phyloP scores from a whole-genome alignment of 805 yeast genomes.

The Zygotorulaspora chibaensis region DNA sequence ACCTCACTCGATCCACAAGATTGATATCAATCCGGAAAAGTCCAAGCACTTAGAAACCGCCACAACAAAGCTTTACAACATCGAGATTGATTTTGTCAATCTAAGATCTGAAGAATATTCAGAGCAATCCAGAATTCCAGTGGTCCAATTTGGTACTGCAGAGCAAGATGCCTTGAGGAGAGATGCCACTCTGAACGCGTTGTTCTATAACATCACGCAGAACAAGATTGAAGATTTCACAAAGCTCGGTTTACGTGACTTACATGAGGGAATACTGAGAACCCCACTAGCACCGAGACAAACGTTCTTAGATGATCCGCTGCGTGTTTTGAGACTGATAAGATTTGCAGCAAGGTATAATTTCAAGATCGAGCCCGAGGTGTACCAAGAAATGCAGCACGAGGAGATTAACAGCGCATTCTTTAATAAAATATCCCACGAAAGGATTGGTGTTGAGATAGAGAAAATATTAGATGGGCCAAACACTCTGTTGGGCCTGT shows the following conservation, averaged over 20 bases:
- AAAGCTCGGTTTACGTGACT: conserved; percentile 65
- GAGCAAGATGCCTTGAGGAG: conserved; percentile 86
- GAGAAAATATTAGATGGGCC: conserved; percentile 67
- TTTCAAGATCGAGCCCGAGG: conserved; percentile 57
- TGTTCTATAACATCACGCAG: conserved; percentile 76
- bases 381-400: conserved; percentile 61
- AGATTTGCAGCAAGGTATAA: conserved; percentile 80
- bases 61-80: conserved; percentile 75
- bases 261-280: conserved; percentile 63
- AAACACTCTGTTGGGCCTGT: conserved; percentile 60
- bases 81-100: conserved; percentile 93
- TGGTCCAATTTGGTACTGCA: conserved; percentile 80
- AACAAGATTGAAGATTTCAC: conserved; percentile 81
- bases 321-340: conserved; percentile 78
- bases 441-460: conserved; percentile 83
- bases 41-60: conserved; percentile 96
- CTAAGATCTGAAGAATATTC: conserved; percentile 84
- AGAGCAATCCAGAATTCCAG: conserved; percentile 80
- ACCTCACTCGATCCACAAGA: conserved; percentile 60
- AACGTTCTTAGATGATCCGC: conserved; percentile 92
- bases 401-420: conserved; percentile 55
- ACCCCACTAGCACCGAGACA: conserved; percentile 84
- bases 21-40: conserved; percentile 90
- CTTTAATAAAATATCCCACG: conserved; percentile 74
- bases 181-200: conserved; percentile 92